Percentiles rank a stretch among this genome's conserved stretches.
Evolutionary conservation across 768 basidiomycete genomes (phyloP).

Genomic region (Leccinum broughii): DNA sequence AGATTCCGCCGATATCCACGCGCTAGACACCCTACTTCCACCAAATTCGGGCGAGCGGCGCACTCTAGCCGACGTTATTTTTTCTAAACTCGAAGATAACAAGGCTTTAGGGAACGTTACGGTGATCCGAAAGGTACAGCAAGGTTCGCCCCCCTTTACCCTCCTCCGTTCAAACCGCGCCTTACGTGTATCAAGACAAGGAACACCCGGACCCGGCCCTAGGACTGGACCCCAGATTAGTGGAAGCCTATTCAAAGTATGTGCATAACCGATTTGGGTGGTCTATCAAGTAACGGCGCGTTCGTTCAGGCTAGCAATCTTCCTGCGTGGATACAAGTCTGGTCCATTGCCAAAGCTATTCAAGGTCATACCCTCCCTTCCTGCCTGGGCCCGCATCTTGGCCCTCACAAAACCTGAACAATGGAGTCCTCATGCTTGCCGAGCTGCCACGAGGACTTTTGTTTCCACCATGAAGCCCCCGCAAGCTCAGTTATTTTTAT

Average conservation of each 20-base stretch:
- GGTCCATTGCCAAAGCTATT: conserved; percentile 95
- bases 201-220: conserved; percentile 76
- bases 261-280: conserved; percentile 29
- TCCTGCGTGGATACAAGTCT: conserved; percentile 87
- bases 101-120: conserved; percentile 50
- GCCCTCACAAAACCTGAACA: conserved; percentile 89
- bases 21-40: conserved; percentile 80
- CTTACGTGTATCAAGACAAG: conserved; percentile 37
- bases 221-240: conserved; percentile 88
- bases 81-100: conserved; percentile 81
- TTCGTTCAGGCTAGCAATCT: conserved; percentile 69
- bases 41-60: conserved; percentile 71
- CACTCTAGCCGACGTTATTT: conserved; percentile 96
- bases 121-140: conserved; percentile 59
- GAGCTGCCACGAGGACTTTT: conserved; percentile 92
- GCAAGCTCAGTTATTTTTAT: conserved; percentile 89
- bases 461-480: conserved; percentile 96
- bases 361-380: conserved; percentile 96
- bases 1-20: conserved; percentile 84
- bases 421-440: conserved; percentile 95
- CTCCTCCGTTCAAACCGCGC: background rate
- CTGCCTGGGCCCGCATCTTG: conserved; percentile 94
- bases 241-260: conserved; percentile 91
- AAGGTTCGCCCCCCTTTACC: conserved; percentile 40
- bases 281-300: conserved; percentile 8